Evolutionary conservation across 352 stramenopile genomes (phyloP), one percentile per base, ranked within the genome.

Genomic region (Phytophthora pisi): DNA sequence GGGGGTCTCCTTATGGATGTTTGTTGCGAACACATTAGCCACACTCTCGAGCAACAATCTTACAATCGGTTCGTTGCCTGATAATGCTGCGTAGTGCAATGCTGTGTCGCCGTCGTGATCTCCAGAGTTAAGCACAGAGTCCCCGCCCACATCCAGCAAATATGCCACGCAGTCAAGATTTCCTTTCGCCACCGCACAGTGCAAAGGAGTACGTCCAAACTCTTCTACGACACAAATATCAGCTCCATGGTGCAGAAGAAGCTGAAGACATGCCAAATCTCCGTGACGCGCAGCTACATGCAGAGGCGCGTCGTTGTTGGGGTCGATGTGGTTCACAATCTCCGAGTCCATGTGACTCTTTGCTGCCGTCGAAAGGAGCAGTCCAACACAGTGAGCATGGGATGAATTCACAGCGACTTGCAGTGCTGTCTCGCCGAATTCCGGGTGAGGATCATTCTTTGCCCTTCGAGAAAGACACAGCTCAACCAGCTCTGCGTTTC

Each of bases 261-360:
- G 61, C 55, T 95, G 75, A 9, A 96, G 68, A 42, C 84, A 95
- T 28, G 75, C 75, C 11, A 94, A 66, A 28, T 95, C 88, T 16
- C 88, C 88, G 16, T 88, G 77, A 1, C 82, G 64, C 4, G 83
- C 84, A 18, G 88, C 86, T 23, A 96, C 85, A 51, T 96, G 88
- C 8, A 96, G 77, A 7, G 88, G 88, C 1, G 88, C 86, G 45
- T 96, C 83, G 30, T 90, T 95, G 40, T 82, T 83, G 7, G 84
- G 81, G 58, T 95, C 84, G 49, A 95, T 92, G 61, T 96, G 86
- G 53, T 94, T 96, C 5, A 95, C 88, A 43, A 96, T 95, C 61
- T 93, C 86, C 8, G 85, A 79, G 59, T 95, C 88, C 88, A 96
- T 95, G 5, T 93, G 82, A 52, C 88, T 96, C 24, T 90, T 91